Base-by-base conservation (phyloP, 2,329 filamentous ascomycete genomes). In the Colletotrichum viniferum region DNA sequence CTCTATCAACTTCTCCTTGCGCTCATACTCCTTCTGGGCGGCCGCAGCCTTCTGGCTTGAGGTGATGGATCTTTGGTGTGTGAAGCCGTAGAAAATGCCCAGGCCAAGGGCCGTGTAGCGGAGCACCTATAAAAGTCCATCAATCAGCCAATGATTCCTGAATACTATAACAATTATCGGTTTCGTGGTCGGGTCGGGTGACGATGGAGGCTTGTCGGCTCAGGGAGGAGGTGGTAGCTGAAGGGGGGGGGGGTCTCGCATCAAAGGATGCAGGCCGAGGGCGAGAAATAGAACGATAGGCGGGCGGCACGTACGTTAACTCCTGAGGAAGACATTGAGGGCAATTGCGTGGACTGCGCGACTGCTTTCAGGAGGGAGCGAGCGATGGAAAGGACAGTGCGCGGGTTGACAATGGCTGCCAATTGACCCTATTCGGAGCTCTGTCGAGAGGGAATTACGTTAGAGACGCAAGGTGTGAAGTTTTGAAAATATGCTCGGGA, bases 11-110 rank as follows among this genome's bases (percentile, higher is more conserved):
- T 93, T 92, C 87, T 96, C 91, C 91, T 98, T 97, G 88, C 95
- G 94, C 84, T 96, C 90, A 85, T 96, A 98, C 85, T 98, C 95
- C 84, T 92, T 92, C 86, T 97, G 88, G 81, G 92, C 90, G 81
- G 93, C 91, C 80, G 92, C 89, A 77, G 90, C 87, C 87, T 93
- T 94, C 83, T 96, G 92, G 82, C 91, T 86, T 73, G 94, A 86
- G 80, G 88, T 93, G 86, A 99, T 94, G 77, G 92, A 91, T 83
- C 94, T 90, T 89, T 99, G 97, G 90, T 98, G 96, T 87, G 93
- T 95, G 89, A 98, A 92, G 86, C 97, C 97, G 90, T 99, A 99
- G 88, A 98, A 93, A 84, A 98, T 89, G 85, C 97, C 97, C 83
- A 95, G 90, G 83, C 93, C 94, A 80, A 99, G 94, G 84, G 96